These are phyloP conservation scores for Aspergillus tubingensis DNA, from an alignment of 2,329 filamentous ascomycete species.

Conservation along the genomic window DNA sequence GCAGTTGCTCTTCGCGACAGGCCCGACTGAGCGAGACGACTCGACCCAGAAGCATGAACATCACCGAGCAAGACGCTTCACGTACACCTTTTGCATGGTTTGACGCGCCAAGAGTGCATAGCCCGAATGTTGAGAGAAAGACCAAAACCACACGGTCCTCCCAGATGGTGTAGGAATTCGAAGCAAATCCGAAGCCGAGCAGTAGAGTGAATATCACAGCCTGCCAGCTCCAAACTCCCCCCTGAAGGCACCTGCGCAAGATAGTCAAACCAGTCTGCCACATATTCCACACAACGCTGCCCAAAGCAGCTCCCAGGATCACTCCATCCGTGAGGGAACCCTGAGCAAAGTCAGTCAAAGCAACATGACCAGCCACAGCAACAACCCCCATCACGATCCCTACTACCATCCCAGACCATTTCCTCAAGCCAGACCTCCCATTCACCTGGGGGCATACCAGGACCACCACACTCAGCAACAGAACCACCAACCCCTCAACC, in stretches of 20 bases:
- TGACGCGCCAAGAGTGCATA: constrained; percentile 78
- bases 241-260: no score
- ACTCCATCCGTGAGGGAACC: background rate
- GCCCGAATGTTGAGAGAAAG: constrained; percentile 82
- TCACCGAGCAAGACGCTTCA: constrained; percentile 76
- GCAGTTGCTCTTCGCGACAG: constrained; percentile 97
- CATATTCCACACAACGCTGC: background rate
- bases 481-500: constrained; percentile 60
- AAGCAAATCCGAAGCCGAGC: constrained; percentile 69
- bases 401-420: background rate
- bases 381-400: background rate
- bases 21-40: constrained; percentile 83
- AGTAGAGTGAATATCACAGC: constrained; percentile 61
- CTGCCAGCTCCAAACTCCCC: constrained; percentile 59
- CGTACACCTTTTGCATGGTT: constrained; percentile 52
- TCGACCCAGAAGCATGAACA: constrained; percentile 76
- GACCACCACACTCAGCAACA: constrained; percentile 55
- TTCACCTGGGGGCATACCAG: constrained; percentile 47
- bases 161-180: constrained; percentile 98
- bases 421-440: background rate
- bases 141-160: constrained; percentile 91
- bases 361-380: background rate
- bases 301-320: background rate
- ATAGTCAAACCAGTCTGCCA: background rate
- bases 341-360: background rate